These are phyloP conservation scores for Dittrichia graveolens DNA, from an alignment of 129 eudicot species.

Conservation along the genomic window DNA sequence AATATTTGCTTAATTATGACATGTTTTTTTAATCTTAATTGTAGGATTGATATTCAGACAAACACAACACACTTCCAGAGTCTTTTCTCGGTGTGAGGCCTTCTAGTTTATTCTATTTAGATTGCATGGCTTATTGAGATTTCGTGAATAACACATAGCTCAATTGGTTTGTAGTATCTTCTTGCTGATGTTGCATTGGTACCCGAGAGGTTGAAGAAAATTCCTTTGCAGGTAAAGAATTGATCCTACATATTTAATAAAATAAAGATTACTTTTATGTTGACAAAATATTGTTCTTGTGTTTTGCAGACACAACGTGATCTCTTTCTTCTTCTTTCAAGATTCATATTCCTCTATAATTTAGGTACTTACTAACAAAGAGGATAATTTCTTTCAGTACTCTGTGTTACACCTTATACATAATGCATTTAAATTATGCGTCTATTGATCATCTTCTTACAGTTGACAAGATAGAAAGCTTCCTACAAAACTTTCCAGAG, in stretches of 20 bases:
- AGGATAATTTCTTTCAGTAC: no score
- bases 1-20: background rate
- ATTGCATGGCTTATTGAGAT: background rate
- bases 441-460: conserved; percentile 23
- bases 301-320: conserved; percentile 76
- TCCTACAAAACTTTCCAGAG: conserved; percentile 69
- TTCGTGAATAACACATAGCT: background rate
- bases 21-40: background rate
- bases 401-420: background rate
- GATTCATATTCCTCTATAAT: conserved; percentile 76
- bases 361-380: conserved; percentile 43
- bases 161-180: conserved; percentile 64
- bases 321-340: conserved; percentile 88
- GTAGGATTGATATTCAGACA: conserved; percentile 93
- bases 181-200: conserved; percentile 76
- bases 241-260: background rate
- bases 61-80: conserved; percentile 83
- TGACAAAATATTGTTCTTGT: background rate
- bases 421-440: no score
- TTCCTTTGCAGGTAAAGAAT: conserved; percentile 70
- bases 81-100: conserved; percentile 66
- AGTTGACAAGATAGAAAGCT: conserved; percentile 73
- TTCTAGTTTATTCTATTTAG: conserved; percentile 14
- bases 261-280: background rate
- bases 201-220: conserved; percentile 64